phyloP scores from a whole-genome alignment of 306 rosid genomes.

The Gynostemma pentaphyllum region DNA sequence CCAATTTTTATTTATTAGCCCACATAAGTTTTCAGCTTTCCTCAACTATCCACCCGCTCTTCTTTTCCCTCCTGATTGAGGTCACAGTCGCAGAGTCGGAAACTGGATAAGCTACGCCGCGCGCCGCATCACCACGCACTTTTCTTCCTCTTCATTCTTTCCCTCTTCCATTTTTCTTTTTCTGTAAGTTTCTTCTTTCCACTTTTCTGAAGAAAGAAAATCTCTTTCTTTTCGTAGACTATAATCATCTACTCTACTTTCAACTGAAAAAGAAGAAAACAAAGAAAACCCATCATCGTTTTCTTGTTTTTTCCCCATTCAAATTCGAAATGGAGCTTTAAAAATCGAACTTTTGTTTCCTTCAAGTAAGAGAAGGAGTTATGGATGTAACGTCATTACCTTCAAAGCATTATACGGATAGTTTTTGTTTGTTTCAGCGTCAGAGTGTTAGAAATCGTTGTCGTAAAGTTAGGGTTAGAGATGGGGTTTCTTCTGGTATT shows the following conservation, averaged over 20 bases:
- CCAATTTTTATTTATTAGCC: no score
- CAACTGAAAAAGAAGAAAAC: background rate
- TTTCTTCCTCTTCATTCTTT: background rate
- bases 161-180: background rate
- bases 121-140: background rate
- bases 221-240: background rate
- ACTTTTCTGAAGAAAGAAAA: no score
- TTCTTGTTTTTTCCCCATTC: background rate
- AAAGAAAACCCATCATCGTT: background rate
- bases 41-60: background rate
- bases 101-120: background rate
- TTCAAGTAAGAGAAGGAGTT: slow-evolving; percentile 1
- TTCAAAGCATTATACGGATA: slow-evolving; percentile 26
- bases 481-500: slow-evolving; percentile 10
- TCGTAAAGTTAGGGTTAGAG: slow-evolving; percentile 20
- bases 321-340: slow-evolving; percentile 1
- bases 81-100: background rate
- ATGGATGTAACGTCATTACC: slow-evolving; percentile 38
- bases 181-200: background rate
- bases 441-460: slow-evolving; percentile 6
- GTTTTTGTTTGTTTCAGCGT: slow-evolving; percentile 36
- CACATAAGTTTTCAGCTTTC: no score
- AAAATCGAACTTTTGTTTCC: slow-evolving; percentile 7
- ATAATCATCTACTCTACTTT: background rate
- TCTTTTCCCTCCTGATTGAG: no score